A percentile compares a stretch with the other conserved stretches of the same genome.
Conservation (phyloP, 2,329 filamentous ascomycete species). For the Pyrenophora teres region DNA sequence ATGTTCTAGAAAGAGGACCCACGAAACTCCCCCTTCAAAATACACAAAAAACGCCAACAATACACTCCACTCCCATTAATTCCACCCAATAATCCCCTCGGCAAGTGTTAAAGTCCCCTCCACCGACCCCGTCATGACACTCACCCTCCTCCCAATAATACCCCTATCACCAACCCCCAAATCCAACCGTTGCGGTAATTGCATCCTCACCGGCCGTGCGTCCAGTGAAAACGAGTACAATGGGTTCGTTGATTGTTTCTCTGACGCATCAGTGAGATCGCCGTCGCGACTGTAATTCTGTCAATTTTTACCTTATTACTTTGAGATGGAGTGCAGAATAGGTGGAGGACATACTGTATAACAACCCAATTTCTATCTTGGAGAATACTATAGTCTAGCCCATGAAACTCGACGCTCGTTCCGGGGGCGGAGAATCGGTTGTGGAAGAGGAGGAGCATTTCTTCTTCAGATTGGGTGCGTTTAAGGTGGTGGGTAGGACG, state of each 20-base stretch:
- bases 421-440: slow-evolving; percentile 28
- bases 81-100: slow-evolving; percentile 45
- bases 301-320: too few relatives aligned
- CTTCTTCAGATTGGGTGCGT: slow-evolving; percentile 16
- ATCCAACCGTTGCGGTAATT: slow-evolving; percentile 30
- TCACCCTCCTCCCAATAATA: slow-evolving; percentile 41
- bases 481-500: slow-evolving; percentile 20
- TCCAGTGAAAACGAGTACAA: slow-evolving; percentile 37
- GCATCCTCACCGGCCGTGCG: slow-evolving; percentile 4
- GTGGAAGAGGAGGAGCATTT: slow-evolving; percentile 37
- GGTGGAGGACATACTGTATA: slow-evolving; percentile 31
- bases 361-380: slow-evolving; percentile 31
- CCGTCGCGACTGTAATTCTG: slow-evolving; percentile 30
- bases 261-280: slow-evolving; percentile 26
- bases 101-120: slow-evolving; percentile 29
- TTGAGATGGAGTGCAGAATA: not conserved
- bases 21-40: too few relatives aligned
- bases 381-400: slow-evolving; percentile 16
- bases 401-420: slow-evolving; percentile 37
- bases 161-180: slow-evolving; percentile 40
- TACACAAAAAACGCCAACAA: too few relatives aligned
- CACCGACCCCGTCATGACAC: slow-evolving; percentile 33
- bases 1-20: too few relatives aligned
- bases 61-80: slow-evolving; percentile 4
- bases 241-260: slow-evolving; percentile 12